These are phyloP conservation scores for Geranomyces michiganensis DNA, from an alignment of 192 early-diverging fungal genomes.

Conservation along the genomic window DNA sequence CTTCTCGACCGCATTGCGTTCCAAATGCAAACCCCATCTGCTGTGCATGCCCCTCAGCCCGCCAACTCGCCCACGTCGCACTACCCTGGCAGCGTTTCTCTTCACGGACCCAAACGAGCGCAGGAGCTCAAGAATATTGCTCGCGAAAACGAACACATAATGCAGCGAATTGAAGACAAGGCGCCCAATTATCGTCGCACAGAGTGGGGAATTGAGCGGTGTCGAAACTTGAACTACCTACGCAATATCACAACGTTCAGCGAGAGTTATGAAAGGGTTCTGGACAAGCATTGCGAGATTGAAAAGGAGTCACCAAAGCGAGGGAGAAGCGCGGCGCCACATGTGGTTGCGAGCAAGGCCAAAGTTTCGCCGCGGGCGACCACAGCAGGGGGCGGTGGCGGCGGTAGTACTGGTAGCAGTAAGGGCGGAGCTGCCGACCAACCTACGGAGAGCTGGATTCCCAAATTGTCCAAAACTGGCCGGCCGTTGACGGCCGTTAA, in stretches of 20 bases:
- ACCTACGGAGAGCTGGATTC: neutral
- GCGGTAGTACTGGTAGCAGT: neutral
- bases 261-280: slow-evolving; percentile 34
- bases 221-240: slow-evolving; percentile 51
- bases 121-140: slow-evolving; percentile 34
- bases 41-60: slow-evolving; percentile 6
- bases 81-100: neutral
- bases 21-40: slow-evolving; percentile 30
- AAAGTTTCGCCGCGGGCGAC: neutral
- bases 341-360: neutral
- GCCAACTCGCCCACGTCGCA: neutral
- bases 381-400: neutral
- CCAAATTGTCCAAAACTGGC: slow-evolving; percentile 13
- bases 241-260: slow-evolving; percentile 54
- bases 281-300: slow-evolving; percentile 31
- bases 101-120: slow-evolving; percentile 33
- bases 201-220: slow-evolving; percentile 44
- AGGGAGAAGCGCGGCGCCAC: neutral
- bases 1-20: slow-evolving; percentile 53
- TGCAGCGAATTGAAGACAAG: slow-evolving; percentile 54
- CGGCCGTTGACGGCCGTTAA: slow-evolving; percentile 26
- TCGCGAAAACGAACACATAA: slow-evolving; percentile 42
- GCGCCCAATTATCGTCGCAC: slow-evolving; percentile 47
- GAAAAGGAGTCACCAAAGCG: neutral
- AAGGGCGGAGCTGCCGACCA: neutral